Percentiles rank a stretch among this genome's conserved stretches.
Evolutionary conservation across 495 filamentous ascomycete species (phyloP).

Genomic region (Friedmanniomyces endolithicus): DNA sequence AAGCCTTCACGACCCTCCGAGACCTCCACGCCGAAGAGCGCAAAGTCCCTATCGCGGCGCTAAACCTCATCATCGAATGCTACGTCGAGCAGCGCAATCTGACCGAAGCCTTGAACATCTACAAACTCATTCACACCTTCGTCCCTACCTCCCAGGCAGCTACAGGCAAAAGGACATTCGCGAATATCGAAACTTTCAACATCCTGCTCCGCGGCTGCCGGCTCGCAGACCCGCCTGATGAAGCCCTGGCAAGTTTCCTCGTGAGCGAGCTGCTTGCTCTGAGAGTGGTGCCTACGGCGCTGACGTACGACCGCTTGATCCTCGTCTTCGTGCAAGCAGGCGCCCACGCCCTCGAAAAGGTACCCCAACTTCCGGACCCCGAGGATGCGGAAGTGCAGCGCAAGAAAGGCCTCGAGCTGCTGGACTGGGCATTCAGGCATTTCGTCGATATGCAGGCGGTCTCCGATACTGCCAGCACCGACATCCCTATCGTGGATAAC

Average conservation of each 20-base stretch:
- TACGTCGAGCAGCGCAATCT: conserved; percentile 33
- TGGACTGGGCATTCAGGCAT: conserved; percentile 17
- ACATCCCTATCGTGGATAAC: neutral
- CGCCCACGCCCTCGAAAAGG: conserved; percentile 36
- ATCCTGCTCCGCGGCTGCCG: conserved; percentile 52
- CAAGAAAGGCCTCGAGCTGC: conserved; percentile 6
- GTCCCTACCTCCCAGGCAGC: conserved; percentile 25
- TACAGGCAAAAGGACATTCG: conserved; percentile 2
- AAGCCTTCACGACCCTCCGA: conserved; percentile 42
- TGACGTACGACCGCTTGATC: conserved; percentile 59
- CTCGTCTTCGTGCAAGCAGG: conserved; percentile 43
- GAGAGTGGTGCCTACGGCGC: conserved; percentile 43
- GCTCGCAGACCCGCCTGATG: conserved; percentile 23
- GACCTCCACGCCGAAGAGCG: conserved; percentile 36
- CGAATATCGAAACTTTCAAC: conserved; percentile 52
- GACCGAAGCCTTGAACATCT: conserved; percentile 50
- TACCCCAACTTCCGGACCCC: conserved; percentile 28
- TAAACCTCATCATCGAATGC: conserved; percentile 53
- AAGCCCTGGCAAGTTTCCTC: conserved; percentile 46
- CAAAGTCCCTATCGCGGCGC: conserved; percentile 41
- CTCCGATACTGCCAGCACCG: neutral
- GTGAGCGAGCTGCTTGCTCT: conserved; percentile 61
- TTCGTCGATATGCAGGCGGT: conserved; percentile 14
- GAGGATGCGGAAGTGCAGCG: neutral
- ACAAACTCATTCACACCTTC: conserved; percentile 58